These are phyloP conservation scores for Fusarium sp. DNA, from an alignment of 2,329 filamentous ascomycete species.

Conservation along the genomic window DNA sequence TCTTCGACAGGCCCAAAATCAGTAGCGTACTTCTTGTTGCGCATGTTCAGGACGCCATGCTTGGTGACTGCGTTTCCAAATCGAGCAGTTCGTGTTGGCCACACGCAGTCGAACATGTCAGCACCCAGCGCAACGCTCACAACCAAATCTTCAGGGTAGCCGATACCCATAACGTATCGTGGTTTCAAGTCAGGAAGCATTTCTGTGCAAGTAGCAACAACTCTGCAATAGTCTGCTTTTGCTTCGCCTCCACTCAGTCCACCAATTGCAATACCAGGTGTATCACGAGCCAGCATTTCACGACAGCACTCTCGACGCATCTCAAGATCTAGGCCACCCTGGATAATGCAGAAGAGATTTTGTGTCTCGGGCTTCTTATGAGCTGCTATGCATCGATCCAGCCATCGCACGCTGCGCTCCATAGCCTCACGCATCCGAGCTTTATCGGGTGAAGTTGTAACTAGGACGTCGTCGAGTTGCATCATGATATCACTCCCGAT, in stretches of 20 bases:
- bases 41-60: slow-evolving; percentile 83
- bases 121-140: slow-evolving; percentile 94
- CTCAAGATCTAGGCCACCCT: slow-evolving; percentile 90
- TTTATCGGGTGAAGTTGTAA: slow-evolving; percentile 91
- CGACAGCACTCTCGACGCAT: slow-evolving; percentile 84
- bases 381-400: slow-evolving; percentile 92
- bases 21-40: slow-evolving; percentile 76
- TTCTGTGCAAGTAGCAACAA: slow-evolving; percentile 86
- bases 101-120: slow-evolving; percentile 99
- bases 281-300: slow-evolving; percentile 90
- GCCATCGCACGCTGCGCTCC: slow-evolving; percentile 93
- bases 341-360: slow-evolving; percentile 98
- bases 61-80: slow-evolving; percentile 95
- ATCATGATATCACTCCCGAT: slow-evolving; percentile 99
- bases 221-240: slow-evolving; percentile 90
- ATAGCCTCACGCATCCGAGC: slow-evolving; percentile 93
- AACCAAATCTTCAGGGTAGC: slow-evolving; percentile 94
- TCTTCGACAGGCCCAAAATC: slow-evolving; percentile 89
- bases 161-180: slow-evolving; percentile 99
- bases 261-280: slow-evolving; percentile 95
- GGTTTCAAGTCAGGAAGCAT: slow-evolving; percentile 90
- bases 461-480: slow-evolving; percentile 98
- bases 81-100: slow-evolving; percentile 94
- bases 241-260: slow-evolving; percentile 95
- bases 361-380: slow-evolving; percentile 86